Conservation (phyloP, 306 rosid genomes). For the Betula pendula region DNA sequence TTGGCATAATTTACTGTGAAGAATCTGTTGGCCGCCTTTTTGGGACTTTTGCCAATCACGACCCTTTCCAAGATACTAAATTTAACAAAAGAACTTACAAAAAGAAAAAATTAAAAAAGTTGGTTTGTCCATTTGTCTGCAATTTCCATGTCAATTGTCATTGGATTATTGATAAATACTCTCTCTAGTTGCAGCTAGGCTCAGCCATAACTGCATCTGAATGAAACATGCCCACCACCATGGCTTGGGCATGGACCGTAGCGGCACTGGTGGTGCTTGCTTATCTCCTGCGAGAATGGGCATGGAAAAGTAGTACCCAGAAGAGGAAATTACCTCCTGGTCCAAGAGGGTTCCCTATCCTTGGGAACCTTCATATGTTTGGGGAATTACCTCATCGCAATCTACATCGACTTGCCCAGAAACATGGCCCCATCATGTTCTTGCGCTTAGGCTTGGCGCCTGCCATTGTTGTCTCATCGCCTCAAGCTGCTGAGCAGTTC, state of each 20-base stretch:
- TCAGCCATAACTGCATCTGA: no score
- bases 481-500: slow-evolving; percentile 63
- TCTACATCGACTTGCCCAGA: slow-evolving; percentile 44
- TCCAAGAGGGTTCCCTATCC: slow-evolving; percentile 62
- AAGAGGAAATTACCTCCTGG: slow-evolving; percentile 60
- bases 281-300: slow-evolving; percentile 27
- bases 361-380: slow-evolving; percentile 44
- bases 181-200: no score
- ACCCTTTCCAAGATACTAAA: no score
- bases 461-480: slow-evolving; percentile 65
- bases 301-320: slow-evolving; percentile 26
- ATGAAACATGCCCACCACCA: not conserved
- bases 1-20: no score
- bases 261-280: slow-evolving; percentile 31
- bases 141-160: no score
- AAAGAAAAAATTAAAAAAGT: no score
- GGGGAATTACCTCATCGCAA: slow-evolving; percentile 33
- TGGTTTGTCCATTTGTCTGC: no score
- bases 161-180: no score
- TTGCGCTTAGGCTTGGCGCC: slow-evolving; percentile 52
- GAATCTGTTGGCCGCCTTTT: no score
- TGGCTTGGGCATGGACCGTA: slow-evolving; percentile 28
- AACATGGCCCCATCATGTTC: slow-evolving; percentile 62
- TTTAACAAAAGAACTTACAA: no score
- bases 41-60: no score